These are phyloP conservation scores for Hypoxylon trugodes DNA, from an alignment of 495 filamentous ascomycete species.

Conservation along the genomic window DNA sequence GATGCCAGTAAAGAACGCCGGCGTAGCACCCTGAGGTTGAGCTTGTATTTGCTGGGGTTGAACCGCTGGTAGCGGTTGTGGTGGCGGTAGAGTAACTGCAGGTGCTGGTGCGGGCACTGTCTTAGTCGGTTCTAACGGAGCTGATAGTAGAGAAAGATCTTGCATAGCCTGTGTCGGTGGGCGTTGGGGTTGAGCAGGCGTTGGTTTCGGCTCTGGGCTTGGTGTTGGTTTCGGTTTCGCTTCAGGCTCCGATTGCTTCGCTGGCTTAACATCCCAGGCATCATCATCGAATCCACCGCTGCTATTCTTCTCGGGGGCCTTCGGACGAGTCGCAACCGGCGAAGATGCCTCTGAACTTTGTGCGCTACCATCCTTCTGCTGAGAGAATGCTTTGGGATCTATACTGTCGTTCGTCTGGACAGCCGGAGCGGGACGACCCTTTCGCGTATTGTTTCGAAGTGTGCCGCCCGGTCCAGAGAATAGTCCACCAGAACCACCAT, in stretches of 20 bases:
- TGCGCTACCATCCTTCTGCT: constrained; percentile 54
- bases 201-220: constrained; percentile 38
- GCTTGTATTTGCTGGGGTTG: constrained; percentile 60
- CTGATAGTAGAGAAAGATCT: constrained; percentile 78
- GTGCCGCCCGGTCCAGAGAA: constrained; percentile 92
- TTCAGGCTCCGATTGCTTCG: constrained; percentile 64
- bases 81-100: constrained; percentile 51
- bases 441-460: constrained; percentile 93
- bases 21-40: constrained; percentile 59
- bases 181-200: constrained; percentile 54
- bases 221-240: constrained; percentile 43
- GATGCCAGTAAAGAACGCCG: constrained; percentile 59
- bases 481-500: constrained; percentile 65
- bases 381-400: constrained; percentile 84
- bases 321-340: constrained; percentile 46
- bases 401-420: constrained; percentile 86
- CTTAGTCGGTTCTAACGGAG: constrained; percentile 78
- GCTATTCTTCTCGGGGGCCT: constrained; percentile 59
- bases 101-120: constrained; percentile 58
- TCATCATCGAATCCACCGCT: constrained; percentile 88
- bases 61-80: constrained; percentile 48
- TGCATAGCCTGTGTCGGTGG: constrained; percentile 75
- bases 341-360: constrained; percentile 61
- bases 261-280: constrained; percentile 96
- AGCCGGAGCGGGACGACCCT: constrained; percentile 84